These are phyloP conservation scores for Claviceps lovelessii DNA, from an alignment of 2,329 filamentous ascomycete genomes.

Conservation along the genomic window DNA sequence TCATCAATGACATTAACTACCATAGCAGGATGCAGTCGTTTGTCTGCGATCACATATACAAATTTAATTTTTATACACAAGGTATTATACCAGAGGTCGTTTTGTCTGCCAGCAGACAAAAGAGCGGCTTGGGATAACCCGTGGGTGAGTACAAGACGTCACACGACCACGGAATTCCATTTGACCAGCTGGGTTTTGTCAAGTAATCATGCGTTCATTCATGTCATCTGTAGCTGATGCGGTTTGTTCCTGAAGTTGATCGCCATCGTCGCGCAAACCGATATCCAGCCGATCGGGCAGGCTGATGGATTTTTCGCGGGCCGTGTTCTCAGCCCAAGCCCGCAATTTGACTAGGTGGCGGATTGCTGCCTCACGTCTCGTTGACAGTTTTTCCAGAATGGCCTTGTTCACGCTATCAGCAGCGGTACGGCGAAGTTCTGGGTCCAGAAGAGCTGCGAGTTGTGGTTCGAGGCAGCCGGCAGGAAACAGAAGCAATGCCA, in stretches of 20 bases:
- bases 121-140: not conserved
- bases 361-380: conserved; percentile 67
- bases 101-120: not conserved
- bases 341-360: conserved; percentile 67
- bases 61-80: not conserved
- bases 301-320: conserved; percentile 21
- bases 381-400: conserved; percentile 59
- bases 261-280: conserved; percentile 25
- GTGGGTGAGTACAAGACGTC: not conserved
- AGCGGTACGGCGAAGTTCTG: conserved; percentile 66
- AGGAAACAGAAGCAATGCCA: conserved; percentile 81
- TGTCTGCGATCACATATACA: not conserved
- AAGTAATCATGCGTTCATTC: conserved; percentile 40
- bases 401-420: conserved; percentile 81
- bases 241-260: conserved; percentile 15
- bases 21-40: not conserved
- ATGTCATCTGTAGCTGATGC: conserved; percentile 22
- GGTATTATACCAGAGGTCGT: not conserved
- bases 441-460: conserved; percentile 62
- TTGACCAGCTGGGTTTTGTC: conserved; percentile 6
- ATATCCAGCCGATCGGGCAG: conserved; percentile 23
- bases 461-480: conserved; percentile 65
- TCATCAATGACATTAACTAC: not conserved
- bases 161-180: not conserved
- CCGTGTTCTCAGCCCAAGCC: conserved; percentile 66